Evolutionary conservation across 192 early-diverging fungal species (phyloP), one percentile per base, ranked within the genome.

Genomic region (Funneliformis geosporum): DNA sequence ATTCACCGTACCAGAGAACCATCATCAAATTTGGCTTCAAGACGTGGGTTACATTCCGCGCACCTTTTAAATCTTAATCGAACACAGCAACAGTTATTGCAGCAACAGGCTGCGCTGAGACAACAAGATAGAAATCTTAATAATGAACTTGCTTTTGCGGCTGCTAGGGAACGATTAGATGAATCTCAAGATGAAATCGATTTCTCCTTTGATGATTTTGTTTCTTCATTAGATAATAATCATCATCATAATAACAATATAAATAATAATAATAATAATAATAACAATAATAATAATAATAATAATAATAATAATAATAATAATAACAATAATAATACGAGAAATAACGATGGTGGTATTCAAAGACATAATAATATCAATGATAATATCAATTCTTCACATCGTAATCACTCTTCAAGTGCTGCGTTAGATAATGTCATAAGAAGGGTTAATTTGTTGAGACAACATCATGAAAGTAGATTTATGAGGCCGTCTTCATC

Each of bases 1-100:
- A 23, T 78, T 44, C 76, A 78, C n/a, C 76, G 76, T 55, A 78
- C 76, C 47, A 27, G 76, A 47, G 76, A 78, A 33, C 73, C 61
- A 61, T 50, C 76, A 27, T 68, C 66, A 44, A 78, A 67, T 67
- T 40, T 68, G 8, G 66, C 62, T 14, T 38, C 76, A 21, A 65
- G 76, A 18, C 62, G 76, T 68, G 66, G 76, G 6, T 38, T 78
- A 39, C 61, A 78, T 50, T 60, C 76, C 10, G 64, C 76, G 21
- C 76, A 78, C 11, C 28, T 66, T 21, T 46, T 78, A 28, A 68
- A 40, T 78, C 46, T 68, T 50, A 60, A 68, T 64, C 43, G 44
- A 55, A 28, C n/a, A 38, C 76, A 78, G 46, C 23, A 33, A 38
- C 38, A 46, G 5, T 50, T 60, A 60, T 10, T 59, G 59, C 33